Percentiles rank a stretch among this genome's conserved stretches.
These are phyloP conservation scores for Metschnikowia amazonensis DNA, from an alignment of 805 yeast genomes.

Conservation along the genomic window DNA sequence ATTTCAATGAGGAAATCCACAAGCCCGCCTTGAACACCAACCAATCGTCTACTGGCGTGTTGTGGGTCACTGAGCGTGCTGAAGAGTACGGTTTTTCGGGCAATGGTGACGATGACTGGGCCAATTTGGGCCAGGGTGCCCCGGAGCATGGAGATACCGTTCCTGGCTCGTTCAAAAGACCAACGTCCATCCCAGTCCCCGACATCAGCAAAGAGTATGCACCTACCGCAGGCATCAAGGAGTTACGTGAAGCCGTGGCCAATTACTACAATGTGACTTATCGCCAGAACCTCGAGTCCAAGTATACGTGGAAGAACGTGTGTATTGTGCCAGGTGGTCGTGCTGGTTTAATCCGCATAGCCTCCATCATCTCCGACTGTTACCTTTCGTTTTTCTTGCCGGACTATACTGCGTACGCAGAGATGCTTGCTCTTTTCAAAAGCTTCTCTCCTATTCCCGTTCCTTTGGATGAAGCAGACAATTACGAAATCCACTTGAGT, in stretches of 20 bases:
- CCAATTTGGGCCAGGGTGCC: slow-evolving; percentile 62
- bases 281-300: slow-evolving; percentile 45
- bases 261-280: slow-evolving; percentile 52
- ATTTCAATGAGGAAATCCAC: slow-evolving; percentile 40
- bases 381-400: slow-evolving; percentile 58
- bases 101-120: slow-evolving; percentile 44
- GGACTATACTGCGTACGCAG: slow-evolving; percentile 63
- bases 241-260: slow-evolving; percentile 56
- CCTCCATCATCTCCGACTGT: slow-evolving; percentile 56
- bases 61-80: slow-evolving; percentile 64
- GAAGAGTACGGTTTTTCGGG: slow-evolving; percentile 49
- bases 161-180: slow-evolving; percentile 56
- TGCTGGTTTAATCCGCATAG: slow-evolving; percentile 59
- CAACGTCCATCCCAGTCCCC: slow-evolving; percentile 44
- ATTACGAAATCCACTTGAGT: slow-evolving; percentile 52
- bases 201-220: slow-evolving; percentile 53
- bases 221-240: slow-evolving; percentile 56
- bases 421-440: slow-evolving; percentile 59
- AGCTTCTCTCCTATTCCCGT: slow-evolving; percentile 63
- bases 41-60: slow-evolving; percentile 59
- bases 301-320: slow-evolving; percentile 57
- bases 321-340: slow-evolving; percentile 65
- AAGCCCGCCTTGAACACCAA: slow-evolving; percentile 57
- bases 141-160: slow-evolving; percentile 59
- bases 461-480: slow-evolving; percentile 54